Evolutionary conservation across 805 yeast genomes (phyloP).

Genomic region (Blastobotrys terrestris): DNA sequence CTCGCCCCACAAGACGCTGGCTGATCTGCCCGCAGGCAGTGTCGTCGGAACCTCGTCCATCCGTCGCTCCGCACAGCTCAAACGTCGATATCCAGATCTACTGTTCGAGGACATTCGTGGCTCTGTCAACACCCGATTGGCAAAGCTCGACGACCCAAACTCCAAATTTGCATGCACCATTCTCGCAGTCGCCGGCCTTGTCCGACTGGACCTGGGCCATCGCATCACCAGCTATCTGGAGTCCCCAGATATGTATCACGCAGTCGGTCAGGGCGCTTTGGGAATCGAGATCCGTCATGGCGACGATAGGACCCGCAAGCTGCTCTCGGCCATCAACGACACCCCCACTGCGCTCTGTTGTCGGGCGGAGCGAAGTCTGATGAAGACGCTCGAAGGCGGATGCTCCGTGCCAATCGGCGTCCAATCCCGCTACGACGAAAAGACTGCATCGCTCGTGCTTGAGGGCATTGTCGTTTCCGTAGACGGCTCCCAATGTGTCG

Average conservation of each 20-base stretch:
- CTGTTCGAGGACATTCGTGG: conserved; percentile 84
- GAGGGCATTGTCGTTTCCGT: conserved; percentile 76
- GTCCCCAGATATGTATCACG: conserved; percentile 80
- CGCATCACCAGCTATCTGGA: conserved; percentile 70
- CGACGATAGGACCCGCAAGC: conserved; percentile 51
- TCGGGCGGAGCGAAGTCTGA: conserved; percentile 77
- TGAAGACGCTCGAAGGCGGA: conserved; percentile 92
- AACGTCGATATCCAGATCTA: conserved; percentile 70
- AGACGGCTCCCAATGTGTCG: conserved; percentile 69
- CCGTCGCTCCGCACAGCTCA: conserved; percentile 86
- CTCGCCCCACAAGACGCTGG: conserved; percentile 55
- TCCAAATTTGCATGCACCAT: conserved; percentile 66
- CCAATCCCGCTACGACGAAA: conserved; percentile 47
- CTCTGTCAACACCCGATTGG: conserved; percentile 68
- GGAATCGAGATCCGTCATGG: conserved; percentile 81
- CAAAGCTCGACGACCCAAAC: conserved; percentile 68
- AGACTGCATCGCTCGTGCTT: conserved; percentile 43
- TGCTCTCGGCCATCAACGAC: conserved; percentile 63
- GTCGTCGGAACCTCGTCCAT: conserved; percentile 93
- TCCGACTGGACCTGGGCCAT: conserved; percentile 62
- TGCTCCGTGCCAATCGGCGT: conserved; percentile 98
- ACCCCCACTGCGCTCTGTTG: conserved; percentile 65
- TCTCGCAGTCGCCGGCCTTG: conserved; percentile 88
- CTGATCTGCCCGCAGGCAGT: conserved; percentile 76
- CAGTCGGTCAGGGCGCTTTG: conserved; percentile 98